Base-by-base conservation (phyloP, 2,329 filamentous ascomycete species). In the Phymatotrichopsis omnivora region DNA sequence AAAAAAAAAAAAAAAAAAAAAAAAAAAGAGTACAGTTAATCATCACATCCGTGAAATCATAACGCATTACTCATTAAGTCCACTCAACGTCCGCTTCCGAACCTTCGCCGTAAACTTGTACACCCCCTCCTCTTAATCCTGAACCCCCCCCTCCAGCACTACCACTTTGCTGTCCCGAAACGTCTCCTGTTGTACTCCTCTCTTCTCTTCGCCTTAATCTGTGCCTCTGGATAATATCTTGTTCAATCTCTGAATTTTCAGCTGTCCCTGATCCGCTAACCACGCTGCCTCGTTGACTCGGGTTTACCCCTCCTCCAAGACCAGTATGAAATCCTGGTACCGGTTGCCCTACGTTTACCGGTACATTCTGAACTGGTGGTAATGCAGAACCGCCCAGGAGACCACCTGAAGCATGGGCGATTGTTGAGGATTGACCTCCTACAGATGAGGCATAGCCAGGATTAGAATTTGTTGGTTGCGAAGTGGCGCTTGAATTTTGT, bases 181-280 rank as follows among this genome's bases (percentile, higher is more conserved):
- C 42, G 29, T 17, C 42, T 45, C 43, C 52, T 47, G n/a, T n/a
- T n/a, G n/a, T n/a, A n/a, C 39, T 54, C 53, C 16, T 56, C 52
- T 5, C 53, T 33, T 20, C 52, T 51, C 49, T 53, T 56, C 41
- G 42, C 46, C 16, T 45, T 45, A 23, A 52, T 34, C 29, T 54
- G 50, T 29, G 49, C 42, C 28, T 56, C 52, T 12, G 50, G n/a
- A n/a, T 39, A 34, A 49, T 47, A 32, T 53, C 46, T 12, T 51
- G 49, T 22, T 56, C 53, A n/a, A 54, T 29, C 35, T 56, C 53
- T n/a, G 52, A 52, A 31, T 52, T 52, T 7, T 47, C 53, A 17
- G 52, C 51, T 20, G 42, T 50, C 7, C 38, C 43, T 10, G 33
- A 28, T 5, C 34, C 49, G 19, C 51, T 53, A 8, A 54, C 49